Conservation (phyloP, 129 eudicot species). For the Kitagawia praeruptora region DNA sequence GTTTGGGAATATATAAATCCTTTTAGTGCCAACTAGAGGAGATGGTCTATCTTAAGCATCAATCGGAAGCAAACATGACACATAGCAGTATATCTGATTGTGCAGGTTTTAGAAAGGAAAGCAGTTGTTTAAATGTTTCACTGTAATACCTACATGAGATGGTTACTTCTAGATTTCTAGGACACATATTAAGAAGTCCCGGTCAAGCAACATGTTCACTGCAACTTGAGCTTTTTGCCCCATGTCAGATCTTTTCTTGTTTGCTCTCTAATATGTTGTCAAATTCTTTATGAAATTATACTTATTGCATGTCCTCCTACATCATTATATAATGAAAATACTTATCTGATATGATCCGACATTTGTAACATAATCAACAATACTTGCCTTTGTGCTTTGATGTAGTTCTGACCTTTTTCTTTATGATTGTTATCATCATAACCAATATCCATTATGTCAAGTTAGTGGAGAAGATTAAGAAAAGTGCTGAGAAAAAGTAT, state of each 20-base stretch:
- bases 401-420: neutral
- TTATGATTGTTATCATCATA: neutral
- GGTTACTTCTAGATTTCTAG: neutral
- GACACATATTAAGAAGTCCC: neutral
- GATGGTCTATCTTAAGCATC: neutral
- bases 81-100: neutral
- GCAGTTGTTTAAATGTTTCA: neutral
- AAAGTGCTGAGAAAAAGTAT: conserved; percentile 14
- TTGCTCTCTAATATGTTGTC: neutral
- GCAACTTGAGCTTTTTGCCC: neutral
- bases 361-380: neutral
- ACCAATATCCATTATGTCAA: neutral
- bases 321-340: neutral
- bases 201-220: neutral
- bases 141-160: neutral
- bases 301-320: neutral
- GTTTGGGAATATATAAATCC: neutral
- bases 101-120: neutral
- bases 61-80: neutral
- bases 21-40: neutral
- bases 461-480: conserved; percentile 14
- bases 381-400: neutral
- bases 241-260: neutral
- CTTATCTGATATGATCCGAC: neutral
- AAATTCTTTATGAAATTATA: neutral